Percentiles rank a stretch among this genome's conserved stretches.
These are phyloP conservation scores for Martiniozyma asiatica DNA, from an alignment of 1,139 yeast species.

Conservation along the genomic window DNA sequence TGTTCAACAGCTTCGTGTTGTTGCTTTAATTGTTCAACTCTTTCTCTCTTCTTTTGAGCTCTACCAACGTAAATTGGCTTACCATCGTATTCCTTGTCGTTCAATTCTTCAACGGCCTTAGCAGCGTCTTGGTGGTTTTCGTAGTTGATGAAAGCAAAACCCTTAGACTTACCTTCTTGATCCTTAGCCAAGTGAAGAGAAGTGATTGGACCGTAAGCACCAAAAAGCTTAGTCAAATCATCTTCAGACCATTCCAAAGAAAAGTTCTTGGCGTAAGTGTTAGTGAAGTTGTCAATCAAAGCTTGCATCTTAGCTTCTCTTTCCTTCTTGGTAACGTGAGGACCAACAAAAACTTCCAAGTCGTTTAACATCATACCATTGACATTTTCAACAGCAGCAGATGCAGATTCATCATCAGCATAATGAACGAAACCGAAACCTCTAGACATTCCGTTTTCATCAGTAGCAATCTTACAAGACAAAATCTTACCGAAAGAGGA, in stretches of 20 bases:
- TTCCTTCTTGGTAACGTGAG: constrained; percentile 86
- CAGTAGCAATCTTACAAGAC: constrained; percentile 96
- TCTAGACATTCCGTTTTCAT: constrained; percentile 81
- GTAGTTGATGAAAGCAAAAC: constrained; percentile 92
- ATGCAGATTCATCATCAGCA: constrained; percentile 87
- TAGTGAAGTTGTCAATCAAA: constrained; percentile 88
- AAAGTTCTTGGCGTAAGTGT: constrained; percentile 88
- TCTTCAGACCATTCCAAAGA: constrained; percentile 60
- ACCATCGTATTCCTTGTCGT: constrained; percentile 77
- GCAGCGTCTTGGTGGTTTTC: constrained; percentile 81
- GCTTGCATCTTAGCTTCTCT: constrained; percentile 92
- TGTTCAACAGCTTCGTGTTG: constrained; percentile 89
- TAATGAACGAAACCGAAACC: constrained; percentile 98
- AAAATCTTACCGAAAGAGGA: constrained; percentile 92
- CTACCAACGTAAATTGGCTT: constrained; percentile 91
- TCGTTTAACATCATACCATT: constrained; percentile 98
- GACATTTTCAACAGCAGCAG: constrained; percentile 91
- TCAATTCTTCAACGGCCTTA: constrained; percentile 84
- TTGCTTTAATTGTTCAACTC: constrained; percentile 91
- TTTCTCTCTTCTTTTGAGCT: constrained; percentile 98
- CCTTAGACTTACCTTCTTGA: constrained; percentile 81
- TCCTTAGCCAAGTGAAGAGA: constrained; percentile 77
- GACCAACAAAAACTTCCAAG: constrained; percentile 92
- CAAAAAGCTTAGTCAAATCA: constrained; percentile 63
- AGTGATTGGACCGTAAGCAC: constrained; percentile 68